Evolutionary conservation across 108 stramenopile genomes (phyloP).

Genomic region (Mediolabrus comicus): DNA sequence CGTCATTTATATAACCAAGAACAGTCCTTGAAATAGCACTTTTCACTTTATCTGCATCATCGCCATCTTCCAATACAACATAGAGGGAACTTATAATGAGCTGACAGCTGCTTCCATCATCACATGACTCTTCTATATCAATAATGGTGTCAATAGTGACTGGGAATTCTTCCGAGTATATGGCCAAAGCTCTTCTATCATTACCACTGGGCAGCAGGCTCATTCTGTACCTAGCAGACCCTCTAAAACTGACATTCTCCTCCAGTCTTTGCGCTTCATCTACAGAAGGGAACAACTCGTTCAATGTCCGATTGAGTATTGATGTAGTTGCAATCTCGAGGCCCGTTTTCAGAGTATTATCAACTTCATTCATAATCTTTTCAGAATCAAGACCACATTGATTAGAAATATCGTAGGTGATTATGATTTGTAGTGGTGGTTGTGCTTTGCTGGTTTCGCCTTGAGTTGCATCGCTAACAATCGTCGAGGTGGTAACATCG

Average conservation of each 20-base stretch:
- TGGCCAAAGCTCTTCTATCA: conserved; percentile 10
- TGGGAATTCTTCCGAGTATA: conserved; percentile 44
- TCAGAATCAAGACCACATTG: conserved; percentile 44
- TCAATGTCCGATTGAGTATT: conserved; percentile 46
- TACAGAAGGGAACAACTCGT: conserved; percentile 36
- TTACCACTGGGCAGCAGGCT: no score
- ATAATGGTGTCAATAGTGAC: conserved; percentile 44
- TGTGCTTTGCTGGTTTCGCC: not conserved
- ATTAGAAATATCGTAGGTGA: conserved; percentile 33
- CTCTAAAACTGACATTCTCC: not conserved
- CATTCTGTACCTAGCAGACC: not conserved
- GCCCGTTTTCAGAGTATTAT: conserved; percentile 53
- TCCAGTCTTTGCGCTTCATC: not conserved
- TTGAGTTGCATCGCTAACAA: not conserved
- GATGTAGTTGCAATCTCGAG: conserved; percentile 45
- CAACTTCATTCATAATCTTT: conserved; percentile 46
- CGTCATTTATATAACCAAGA: conserved; percentile 30
- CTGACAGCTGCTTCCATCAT: conserved; percentile 22
- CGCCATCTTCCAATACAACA: conserved; percentile 56
- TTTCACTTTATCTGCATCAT: conserved; percentile 40
- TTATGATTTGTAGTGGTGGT: not conserved
- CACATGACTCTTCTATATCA: conserved; percentile 32
- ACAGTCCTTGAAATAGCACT: conserved; percentile 41
- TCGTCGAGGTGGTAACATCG: not conserved
- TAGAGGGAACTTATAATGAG: conserved; percentile 34